A percentile compares a stretch with the other conserved stretches of the same genome.
phyloP scores from a whole-genome alignment of 352 stramenopile species.

The Pythium volutum region DNA sequence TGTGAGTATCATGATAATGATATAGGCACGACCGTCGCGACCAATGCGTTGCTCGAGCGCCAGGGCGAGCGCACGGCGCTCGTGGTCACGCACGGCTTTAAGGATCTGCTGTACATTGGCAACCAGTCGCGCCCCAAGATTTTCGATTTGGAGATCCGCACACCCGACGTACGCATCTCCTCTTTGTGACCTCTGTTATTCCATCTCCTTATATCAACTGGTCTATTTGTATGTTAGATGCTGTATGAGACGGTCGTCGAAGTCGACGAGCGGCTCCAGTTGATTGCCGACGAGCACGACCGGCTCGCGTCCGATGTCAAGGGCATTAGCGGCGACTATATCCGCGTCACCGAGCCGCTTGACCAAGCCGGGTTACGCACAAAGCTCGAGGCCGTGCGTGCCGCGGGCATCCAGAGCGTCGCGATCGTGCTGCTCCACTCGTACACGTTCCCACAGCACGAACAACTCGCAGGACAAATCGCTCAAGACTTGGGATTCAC shows the following conservation, averaged over 20 bases:
- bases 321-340: conserved; percentile 88
- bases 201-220: no score
- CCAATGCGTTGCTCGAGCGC: conserved; percentile 98
- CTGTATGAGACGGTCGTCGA: conserved; percentile 97
- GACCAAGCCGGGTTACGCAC: conserved; percentile 72
- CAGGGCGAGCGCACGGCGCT: conserved; percentile 94
- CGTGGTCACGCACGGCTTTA: conserved; percentile 95
- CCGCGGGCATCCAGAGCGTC: conserved; percentile 90
- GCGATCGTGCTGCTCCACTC: conserved; percentile 95
- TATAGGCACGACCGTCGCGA: conserved; percentile 96
- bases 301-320: conserved; percentile 53
- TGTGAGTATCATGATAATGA: background rate
- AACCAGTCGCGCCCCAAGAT: conserved; percentile 98
- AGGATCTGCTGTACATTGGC: conserved; percentile 97
- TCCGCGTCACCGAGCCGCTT: conserved; percentile 79
- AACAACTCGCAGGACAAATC: conserved; percentile 87
- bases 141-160: conserved; percentile 95
- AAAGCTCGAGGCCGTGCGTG: conserved; percentile 60
- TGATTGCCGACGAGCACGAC: conserved; percentile 76
- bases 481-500: conserved; percentile 92
- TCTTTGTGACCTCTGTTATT: background rate
- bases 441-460: conserved; percentile 95
- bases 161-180: conserved; percentile 55
- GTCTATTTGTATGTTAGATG: no score
- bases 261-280: conserved; percentile 95